These are phyloP conservation scores for Tuber aestivum DNA, from an alignment of 495 filamentous ascomycete species.

Conservation along the genomic window DNA sequence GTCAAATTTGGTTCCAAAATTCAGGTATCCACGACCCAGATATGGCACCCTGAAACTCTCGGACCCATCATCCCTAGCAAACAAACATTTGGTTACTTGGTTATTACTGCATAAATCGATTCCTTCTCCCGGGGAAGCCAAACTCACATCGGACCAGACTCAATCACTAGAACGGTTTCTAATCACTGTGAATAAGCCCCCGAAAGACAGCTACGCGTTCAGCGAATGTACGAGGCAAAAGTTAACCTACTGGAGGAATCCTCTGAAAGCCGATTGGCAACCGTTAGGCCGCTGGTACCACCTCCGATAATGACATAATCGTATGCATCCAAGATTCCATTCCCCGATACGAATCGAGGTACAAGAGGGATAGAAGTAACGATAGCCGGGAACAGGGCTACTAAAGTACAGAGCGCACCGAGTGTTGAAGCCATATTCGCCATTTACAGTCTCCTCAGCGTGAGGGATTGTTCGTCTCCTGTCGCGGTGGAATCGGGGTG, in stretches of 20 bases:
- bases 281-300: slow-evolving; percentile 49
- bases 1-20: slow-evolving; percentile 15
- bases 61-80: neutral
- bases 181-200: neutral
- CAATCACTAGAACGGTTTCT: slow-evolving; percentile 48
- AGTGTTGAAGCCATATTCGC: neutral
- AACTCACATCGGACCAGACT: slow-evolving; percentile 46
- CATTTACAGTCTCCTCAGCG: neutral
- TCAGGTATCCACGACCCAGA: neutral
- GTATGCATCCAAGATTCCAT: slow-evolving; percentile 42
- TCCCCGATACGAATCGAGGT: neutral
- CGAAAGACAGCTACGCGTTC: neutral
- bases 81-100: neutral
- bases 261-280: slow-evolving; percentile 49
- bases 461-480: neutral
- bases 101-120: neutral
- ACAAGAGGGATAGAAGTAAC: neutral
- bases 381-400: neutral
- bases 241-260: slow-evolving; percentile 33
- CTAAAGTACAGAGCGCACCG: neutral
- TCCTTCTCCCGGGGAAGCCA: neutral
- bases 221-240: neutral
- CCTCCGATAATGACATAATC: slow-evolving; percentile 54
- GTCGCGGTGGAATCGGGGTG: neutral
- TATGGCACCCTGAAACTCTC: neutral